Evolutionary conservation across 2,329 filamentous ascomycete species (phyloP), one percentile per base, ranked within the genome.

Genomic region (Cytospora piceicola): DNA sequence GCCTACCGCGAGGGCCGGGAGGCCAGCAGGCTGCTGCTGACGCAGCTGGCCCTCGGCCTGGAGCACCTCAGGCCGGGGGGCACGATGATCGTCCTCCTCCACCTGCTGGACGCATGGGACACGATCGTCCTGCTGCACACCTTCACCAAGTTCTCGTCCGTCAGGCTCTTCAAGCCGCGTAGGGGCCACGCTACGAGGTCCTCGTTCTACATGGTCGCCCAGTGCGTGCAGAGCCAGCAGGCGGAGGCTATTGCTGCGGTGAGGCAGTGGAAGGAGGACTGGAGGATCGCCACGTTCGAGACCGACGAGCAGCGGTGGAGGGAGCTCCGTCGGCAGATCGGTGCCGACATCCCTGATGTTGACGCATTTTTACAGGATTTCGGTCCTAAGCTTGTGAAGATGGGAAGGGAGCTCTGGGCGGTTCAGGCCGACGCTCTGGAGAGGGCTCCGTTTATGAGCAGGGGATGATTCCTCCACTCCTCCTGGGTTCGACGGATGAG

Each of bases 161-260:
- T 85, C 0, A 52, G 65, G 27, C 68, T 85, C 0, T 81, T 77
- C 71, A 87, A 87, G 70, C 82, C 81, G 0, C 68, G 9, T 1
- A 71, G 9, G 1, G 69, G 65, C 3, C 81, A 86, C 65, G 71
- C 69, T 1, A 81, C 73, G 24, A 73, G 79, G 4, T 82, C 79
- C 0, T 85, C 82, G 0, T 87, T 86, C 68, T 87, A 87, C 69
- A 74, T 86, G 70, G 67, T 87, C 12, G 83, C 83, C 2, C 77
- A 71, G 1, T 69, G 79, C 3, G 73, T 87, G 0, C 73, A 77
- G 52, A 73, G 74, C 6, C 51, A 72, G 4, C 66, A 68, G 22
- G 53, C 69, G 0, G 72, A 75, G 34, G 82, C 80, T 0, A 2
- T 70, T 0, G 36, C 64, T 11, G 78, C 80, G 0, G 67, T 85